Evolutionary conservation across 2,329 filamentous ascomycete species (phyloP).

Genomic region (Fusarium guadeloupense): DNA sequence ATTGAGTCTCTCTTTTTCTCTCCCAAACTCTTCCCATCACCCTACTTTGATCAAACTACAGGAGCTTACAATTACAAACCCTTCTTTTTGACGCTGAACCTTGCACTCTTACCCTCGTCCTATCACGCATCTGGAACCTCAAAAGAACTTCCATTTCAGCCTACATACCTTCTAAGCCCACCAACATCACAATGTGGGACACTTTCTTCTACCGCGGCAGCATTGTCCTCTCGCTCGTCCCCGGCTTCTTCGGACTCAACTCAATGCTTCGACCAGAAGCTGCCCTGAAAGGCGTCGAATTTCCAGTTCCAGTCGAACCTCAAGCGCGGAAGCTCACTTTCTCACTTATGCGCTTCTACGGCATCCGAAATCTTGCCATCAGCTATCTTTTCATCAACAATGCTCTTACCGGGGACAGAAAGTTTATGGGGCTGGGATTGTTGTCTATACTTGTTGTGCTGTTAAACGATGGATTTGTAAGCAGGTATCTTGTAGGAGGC

Average conservation of each 20-base stretch:
- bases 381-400: constrained; percentile 29
- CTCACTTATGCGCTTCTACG: constrained; percentile 26
- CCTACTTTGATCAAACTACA: too few relatives aligned
- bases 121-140: not conserved
- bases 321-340: constrained; percentile 8
- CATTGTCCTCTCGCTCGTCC: constrained; percentile 21
- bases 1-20: too few relatives aligned
- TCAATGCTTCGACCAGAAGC: constrained; percentile 24
- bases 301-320: constrained; percentile 23
- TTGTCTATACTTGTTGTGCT: constrained; percentile 9
- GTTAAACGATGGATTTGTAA: constrained; percentile 29
- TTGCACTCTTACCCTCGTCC: not conserved
- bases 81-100: too few relatives aligned
- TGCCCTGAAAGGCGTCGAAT: constrained; percentile 13
- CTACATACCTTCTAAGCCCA: not conserved
- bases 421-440: constrained; percentile 4
- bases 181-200: not conserved
- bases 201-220: constrained; percentile 24
- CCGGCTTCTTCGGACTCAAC: constrained; percentile 27
- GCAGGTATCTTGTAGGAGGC: constrained; percentile 17
- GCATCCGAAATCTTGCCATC: constrained; percentile 30
- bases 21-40: too few relatives aligned
- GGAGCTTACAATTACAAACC: too few relatives aligned
- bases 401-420: constrained; percentile 21
- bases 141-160: not conserved